Evolutionary conservation across 2,329 filamentous ascomycete species (phyloP), one percentile per base, ranked within the genome.

Genomic region (Cercospora berteroae): DNA sequence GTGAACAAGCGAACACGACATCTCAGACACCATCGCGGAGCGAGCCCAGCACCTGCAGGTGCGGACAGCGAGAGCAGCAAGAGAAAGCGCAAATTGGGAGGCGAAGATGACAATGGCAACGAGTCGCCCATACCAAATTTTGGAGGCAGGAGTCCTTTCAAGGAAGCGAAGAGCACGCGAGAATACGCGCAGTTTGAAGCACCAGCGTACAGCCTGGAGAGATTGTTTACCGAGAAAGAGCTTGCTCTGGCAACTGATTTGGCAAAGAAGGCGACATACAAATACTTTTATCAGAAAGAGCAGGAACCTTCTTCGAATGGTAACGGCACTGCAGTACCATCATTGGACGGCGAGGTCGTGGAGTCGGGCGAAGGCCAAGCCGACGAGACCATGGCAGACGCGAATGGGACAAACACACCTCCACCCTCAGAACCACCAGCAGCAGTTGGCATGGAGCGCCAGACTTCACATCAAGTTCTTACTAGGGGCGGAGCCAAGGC

Each of bases 141-240:
- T 77, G 77, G 86, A 79, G 78, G 79, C 6, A 77, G 79, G 65
- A 83, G 81, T 63, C 82, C 83, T 2, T 84, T 82, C 78, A 81
- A 81, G 63, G 86, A 87, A 70, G 82, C 83, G 62, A 85, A 85
- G 75, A 80, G 82, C 10, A 82, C 83, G 71, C 80, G 80, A 31
- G 76, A 84, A 58, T 83, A 85, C 59, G 80, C 84, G 56, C 86
- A 89, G 70, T 85, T 86, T 71, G 83, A 86, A 69, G 84, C 86
- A 7, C 81, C 86, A 1, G 81, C 84, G 4, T 89, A 88, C 77
- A 88, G 86, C 7, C 83, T 90, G 65, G 84, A 89, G 65, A 83
- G 84, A n/a, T 81, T 90, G 16, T 90, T 90, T 75, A 89, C 87
- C 3, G 87, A 90, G 69, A 89, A 89, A 79, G 88, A 90, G 76